phyloP scores from a whole-genome alignment of 768 basidiomycete species.

The Rhodocollybia butyracea region DNA sequence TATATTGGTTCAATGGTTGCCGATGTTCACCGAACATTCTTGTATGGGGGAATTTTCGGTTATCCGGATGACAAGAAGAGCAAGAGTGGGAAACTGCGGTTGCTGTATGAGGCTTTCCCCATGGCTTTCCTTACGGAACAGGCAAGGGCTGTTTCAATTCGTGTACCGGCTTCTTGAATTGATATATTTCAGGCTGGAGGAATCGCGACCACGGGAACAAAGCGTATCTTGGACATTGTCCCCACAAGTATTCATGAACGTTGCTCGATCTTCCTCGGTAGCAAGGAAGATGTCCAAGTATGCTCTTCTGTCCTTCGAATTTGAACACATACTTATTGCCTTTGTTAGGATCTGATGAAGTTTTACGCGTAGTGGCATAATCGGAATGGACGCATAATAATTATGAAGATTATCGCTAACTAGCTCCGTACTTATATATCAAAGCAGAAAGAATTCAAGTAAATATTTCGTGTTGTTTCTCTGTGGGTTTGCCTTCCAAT shows the following conservation, averaged over 20 bases:
- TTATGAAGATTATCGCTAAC: too few species aligned
- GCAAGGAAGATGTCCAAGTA: conserved; percentile 89
- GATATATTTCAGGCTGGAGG: conserved; percentile 74
- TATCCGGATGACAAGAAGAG: conserved; percentile 98
- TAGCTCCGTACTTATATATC: too few species aligned
- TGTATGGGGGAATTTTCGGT: conserved; percentile 98
- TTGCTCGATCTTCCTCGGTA: conserved; percentile 90
- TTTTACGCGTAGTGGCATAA: too few species aligned
- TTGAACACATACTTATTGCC: too few species aligned
- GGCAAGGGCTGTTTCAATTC: conserved; percentile 38
- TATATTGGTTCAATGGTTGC: conserved; percentile 99
- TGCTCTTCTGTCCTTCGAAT: too few species aligned
- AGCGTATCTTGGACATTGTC: conserved; percentile 88
- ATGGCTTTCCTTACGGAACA: conserved; percentile 96
- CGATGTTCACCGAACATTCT: conserved; percentile 92
- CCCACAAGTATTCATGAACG: conserved; percentile 88
- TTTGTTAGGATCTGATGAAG: conserved; percentile 84
- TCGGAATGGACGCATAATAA: too few species aligned
- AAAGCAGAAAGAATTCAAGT: too few species aligned
- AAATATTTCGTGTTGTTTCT: too few species aligned
- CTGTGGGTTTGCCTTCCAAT: too few species aligned
- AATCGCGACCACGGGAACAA: conserved; percentile 92
- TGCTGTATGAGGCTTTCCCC: conserved; percentile 97
- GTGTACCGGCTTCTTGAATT: neutral
- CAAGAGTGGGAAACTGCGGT: conserved; percentile 90